Conservation (phyloP, 441 rosid genomes). For the Pelargonium myrrhifolium region DNA sequence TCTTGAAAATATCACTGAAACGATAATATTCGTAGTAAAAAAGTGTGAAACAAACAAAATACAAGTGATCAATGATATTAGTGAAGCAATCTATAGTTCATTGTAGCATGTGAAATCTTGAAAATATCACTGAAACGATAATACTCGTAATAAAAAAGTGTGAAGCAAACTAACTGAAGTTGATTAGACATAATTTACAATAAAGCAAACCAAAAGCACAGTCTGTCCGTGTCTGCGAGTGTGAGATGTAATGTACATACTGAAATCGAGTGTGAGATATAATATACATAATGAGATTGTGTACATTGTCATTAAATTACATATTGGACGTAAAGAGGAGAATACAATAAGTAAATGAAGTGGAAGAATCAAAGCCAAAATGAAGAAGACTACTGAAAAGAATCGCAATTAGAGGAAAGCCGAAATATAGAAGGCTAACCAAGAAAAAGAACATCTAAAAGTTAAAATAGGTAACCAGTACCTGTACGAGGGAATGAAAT, state of each 20-base stretch:
- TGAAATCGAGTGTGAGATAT: no score
- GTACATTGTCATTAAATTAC: background rate
- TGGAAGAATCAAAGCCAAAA: background rate
- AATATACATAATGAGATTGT: no score
- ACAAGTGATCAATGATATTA: constrained; percentile 22
- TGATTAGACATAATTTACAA: background rate
- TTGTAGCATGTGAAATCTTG: background rate
- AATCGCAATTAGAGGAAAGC: background rate
- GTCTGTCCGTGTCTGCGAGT: no score
- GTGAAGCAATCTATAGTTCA: background rate
- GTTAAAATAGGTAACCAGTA: background rate
- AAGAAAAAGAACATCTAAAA: background rate
- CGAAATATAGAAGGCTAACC: background rate
- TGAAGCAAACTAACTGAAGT: background rate
- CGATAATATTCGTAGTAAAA: no score
- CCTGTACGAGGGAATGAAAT: background rate
- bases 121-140: background rate
- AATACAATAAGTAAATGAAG: background rate
- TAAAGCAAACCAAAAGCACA: background rate
- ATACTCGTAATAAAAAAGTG: background rate
- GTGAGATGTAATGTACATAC: no score
- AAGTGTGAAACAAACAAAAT: no score
- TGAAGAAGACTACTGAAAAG: no score
- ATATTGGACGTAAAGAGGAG: background rate
- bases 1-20: no score